Evolutionary conservation across 2,329 filamentous ascomycete genomes (phyloP).

Genomic region (Lachnellula arida): DNA sequence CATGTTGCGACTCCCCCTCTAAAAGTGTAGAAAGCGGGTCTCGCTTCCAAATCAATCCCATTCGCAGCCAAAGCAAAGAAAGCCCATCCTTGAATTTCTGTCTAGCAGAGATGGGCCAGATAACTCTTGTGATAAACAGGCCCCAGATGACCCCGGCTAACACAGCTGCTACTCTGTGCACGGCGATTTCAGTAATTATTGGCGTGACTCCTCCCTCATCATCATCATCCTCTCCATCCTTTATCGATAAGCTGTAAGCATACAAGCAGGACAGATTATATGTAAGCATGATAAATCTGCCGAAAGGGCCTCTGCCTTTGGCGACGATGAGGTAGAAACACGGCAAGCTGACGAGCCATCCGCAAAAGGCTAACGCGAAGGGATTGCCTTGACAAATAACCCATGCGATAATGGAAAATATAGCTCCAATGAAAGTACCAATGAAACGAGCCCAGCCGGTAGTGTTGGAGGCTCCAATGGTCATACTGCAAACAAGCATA

Average conservation of each 20-base stretch:
- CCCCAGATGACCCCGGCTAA: conserved; percentile 88
- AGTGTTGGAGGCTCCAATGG: conserved; percentile 91
- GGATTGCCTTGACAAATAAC: conserved; percentile 68
- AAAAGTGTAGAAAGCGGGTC: conserved; percentile 76
- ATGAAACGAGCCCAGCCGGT: conserved; percentile 82
- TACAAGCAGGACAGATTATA: conserved; percentile 96
- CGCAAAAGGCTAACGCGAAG: conserved; percentile 70
- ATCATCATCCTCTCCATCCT: conserved; percentile 75
- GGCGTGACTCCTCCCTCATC: conserved; percentile 84
- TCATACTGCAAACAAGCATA: conserved; percentile 98
- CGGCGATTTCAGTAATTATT: conserved; percentile 79
- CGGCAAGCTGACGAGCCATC: conserved; percentile 73
- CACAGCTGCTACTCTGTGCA: conserved; percentile 83
- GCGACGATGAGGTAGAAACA: conserved; percentile 90
- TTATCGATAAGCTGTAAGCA: conserved; percentile 80
- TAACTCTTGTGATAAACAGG: conserved; percentile 77
- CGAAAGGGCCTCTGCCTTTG: conserved; percentile 79
- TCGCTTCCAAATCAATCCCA: conserved; percentile 94
- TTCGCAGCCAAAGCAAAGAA: conserved; percentile 85
- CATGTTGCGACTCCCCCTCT: conserved; percentile 48
- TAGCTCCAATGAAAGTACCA: conserved; percentile 78
- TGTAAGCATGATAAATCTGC: conserved; percentile 87
- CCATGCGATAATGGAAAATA: conserved; percentile 74
- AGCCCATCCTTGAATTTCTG: conserved; percentile 85
- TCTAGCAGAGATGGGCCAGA: conserved; percentile 92